phyloP scores from a whole-genome alignment of 805 yeast species.

The Teunomyces barrocoloradensis region DNA sequence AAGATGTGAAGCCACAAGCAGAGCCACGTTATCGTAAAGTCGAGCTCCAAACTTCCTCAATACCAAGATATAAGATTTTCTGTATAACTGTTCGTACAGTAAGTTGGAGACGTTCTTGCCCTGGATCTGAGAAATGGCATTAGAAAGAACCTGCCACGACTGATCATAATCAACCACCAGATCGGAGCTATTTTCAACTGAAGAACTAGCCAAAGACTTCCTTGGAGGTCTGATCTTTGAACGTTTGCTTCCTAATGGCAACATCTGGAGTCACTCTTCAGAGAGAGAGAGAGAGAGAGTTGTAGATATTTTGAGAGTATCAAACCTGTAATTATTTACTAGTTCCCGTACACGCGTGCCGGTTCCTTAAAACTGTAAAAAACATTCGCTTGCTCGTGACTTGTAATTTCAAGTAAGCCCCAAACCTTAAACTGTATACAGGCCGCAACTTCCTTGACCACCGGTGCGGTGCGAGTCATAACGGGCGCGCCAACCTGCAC shows the following conservation, averaged over 20 bases:
- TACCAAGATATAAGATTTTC: constrained; percentile 76
- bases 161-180: constrained; percentile 55
- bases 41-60: constrained; percentile 64
- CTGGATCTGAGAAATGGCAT: constrained; percentile 72
- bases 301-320: not conserved
- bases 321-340: constrained; percentile 1
- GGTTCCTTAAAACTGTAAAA: no score
- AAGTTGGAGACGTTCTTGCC: constrained; percentile 67
- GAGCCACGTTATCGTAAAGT: constrained; percentile 60
- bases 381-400: no score
- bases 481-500: not conserved
- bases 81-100: constrained; percentile 79
- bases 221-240: constrained; percentile 69
- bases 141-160: constrained; percentile 62
- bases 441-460: not conserved
- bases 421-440: not conserved
- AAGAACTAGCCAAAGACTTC: constrained; percentile 28
- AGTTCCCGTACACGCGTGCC: no score
- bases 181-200: constrained; percentile 18
- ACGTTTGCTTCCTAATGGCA: constrained; percentile 38
- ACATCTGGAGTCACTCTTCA: constrained; percentile 2
- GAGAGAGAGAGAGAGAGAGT: not conserved
- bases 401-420: not conserved
- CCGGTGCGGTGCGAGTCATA: not conserved
- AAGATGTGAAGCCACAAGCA: constrained; percentile 48